Conservation (phyloP, 441 rosid species). For the Geranium incanum region DNA sequence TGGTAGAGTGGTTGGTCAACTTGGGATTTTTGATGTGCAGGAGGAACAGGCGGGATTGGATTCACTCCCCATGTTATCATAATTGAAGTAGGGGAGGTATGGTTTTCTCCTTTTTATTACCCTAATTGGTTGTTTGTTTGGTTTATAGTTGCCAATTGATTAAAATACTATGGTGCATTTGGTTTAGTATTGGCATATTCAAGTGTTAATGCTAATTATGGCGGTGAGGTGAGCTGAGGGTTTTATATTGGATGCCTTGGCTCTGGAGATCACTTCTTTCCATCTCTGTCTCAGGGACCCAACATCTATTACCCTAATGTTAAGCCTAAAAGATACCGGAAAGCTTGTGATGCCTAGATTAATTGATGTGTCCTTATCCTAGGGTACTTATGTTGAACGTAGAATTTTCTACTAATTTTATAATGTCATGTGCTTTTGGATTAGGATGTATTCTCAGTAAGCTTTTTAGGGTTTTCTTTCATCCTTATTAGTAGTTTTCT, state of each 20-base stretch:
- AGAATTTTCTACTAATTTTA: not conserved
- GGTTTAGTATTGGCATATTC: too few species aligned
- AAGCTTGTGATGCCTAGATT: not conserved
- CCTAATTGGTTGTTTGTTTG: not conserved
- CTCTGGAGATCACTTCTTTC: not conserved
- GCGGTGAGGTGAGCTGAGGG: too few species aligned
- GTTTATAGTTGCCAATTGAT: not conserved
- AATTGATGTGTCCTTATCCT: not conserved
- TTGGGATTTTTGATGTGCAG: conserved; percentile 21
- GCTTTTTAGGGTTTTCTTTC: not conserved
- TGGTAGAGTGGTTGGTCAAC: not conserved
- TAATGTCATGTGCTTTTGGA: too few species aligned
- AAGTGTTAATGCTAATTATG: not conserved
- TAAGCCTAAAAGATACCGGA: not conserved
- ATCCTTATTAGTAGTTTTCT: not conserved
- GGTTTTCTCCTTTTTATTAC: not conserved
- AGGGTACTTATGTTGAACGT: not conserved
- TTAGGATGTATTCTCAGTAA: too few species aligned
- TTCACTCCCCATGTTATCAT: conserved; percentile 93
- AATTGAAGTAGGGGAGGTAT: conserved; percentile 89
- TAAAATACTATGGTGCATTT: not conserved
- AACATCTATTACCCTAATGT: not conserved
- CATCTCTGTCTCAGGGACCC: not conserved
- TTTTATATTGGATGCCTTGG: too few species aligned
- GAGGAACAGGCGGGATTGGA: conserved; percentile 80